Evolutionary conservation across 768 basidiomycete genomes (phyloP), one percentile per base, ranked within the genome.

Genomic region (Boletus pseudo-olivaceus): DNA sequence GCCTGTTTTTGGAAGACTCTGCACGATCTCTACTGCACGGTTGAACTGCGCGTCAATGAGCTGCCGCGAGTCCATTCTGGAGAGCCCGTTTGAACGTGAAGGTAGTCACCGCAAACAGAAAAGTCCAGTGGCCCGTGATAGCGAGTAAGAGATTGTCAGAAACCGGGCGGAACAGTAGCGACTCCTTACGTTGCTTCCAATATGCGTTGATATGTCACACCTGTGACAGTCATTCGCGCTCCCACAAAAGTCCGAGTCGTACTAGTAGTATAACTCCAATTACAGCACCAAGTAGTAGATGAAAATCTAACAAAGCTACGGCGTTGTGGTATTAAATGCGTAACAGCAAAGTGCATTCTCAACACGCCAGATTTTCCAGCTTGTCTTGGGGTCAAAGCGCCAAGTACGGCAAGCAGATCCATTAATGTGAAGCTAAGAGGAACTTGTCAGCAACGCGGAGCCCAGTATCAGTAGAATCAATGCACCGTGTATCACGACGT

Each of bases 21-120:
- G 95, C 5, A 97, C 87, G 51, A 98, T 96, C 71, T 95, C 88
- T 10, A 98, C 94, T 4, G 95, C 93, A 29, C 94, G 83, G 75
- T 93, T 84, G 72, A 98, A 98, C 70, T 95, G 93, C 46, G 82
- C 81, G 60, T 90, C 85, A 59, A 91, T 86, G 59, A 86, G 80
- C 66, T 81, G 77, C 42, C 74, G 78, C 26, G 86, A 82, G 51
- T 82, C 78, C 87, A 88, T 87, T 57, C 41, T 47, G 44, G 33
- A 29, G 26, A 33, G 20, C 5, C 20, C 19, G 4, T 32, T 35
- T 40, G 44, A 37, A 6, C 7, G 34, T 23, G 34, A 20, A 35
- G 14, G 44, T 32, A 12, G 44, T 33, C 38, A 53, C 51, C 27
- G 29, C 39, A 39, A 20, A 49, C 29, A 38, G 19, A 19, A 7